Percentiles rank a stretch among this genome's conserved stretches.
Evolutionary conservation across 1,284 basidiomycete species (phyloP).

Genomic region (Trichosporon inkin): DNA sequence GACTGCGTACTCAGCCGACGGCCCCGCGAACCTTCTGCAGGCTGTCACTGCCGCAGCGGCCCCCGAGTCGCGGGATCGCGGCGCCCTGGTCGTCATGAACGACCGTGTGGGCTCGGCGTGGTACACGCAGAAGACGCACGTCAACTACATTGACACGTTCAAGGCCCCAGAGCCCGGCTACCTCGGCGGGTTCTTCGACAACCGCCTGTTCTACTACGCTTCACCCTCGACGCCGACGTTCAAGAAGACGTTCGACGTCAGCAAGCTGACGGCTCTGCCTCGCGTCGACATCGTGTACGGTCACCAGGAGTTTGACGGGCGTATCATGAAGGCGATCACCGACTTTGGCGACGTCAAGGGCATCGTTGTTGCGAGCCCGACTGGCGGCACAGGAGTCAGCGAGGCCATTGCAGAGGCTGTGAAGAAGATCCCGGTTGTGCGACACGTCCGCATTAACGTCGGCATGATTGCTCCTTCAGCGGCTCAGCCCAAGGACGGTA

Average conservation of each 20-base stretch:
- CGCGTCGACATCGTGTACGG: slow-evolving; percentile 35
- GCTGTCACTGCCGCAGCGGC: slow-evolving; percentile 30
- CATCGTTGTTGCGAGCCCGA: slow-evolving; percentile 26
- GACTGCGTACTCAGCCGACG: slow-evolving; percentile 31
- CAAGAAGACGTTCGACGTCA: slow-evolving; percentile 11
- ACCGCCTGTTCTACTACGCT: slow-evolving; percentile 36
- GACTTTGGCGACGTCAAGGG: slow-evolving; percentile 23
- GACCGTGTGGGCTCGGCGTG: slow-evolving; percentile 39
- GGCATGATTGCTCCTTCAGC: slow-evolving; percentile 23
- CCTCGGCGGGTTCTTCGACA: slow-evolving; percentile 29
- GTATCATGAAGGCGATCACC: slow-evolving; percentile 16
- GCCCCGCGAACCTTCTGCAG: slow-evolving; percentile 34
- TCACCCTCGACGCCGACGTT: slow-evolving; percentile 29
- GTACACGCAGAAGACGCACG: slow-evolving; percentile 36
- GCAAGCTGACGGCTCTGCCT: slow-evolving; percentile 25
- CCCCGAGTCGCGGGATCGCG: slow-evolving; percentile 24
- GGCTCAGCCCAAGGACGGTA: neutral
- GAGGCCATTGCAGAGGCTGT: slow-evolving; percentile 20
- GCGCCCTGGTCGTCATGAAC: slow-evolving; percentile 38
- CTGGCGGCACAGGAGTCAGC: slow-evolving; percentile 30
- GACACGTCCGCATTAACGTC: slow-evolving; percentile 26
- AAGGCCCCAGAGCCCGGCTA: slow-evolving; percentile 38
- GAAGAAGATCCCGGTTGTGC: slow-evolving; percentile 21
- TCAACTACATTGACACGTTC: slow-evolving; percentile 32
- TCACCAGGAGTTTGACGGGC: slow-evolving; percentile 21